Base-by-base conservation (phyloP, 306 rosid genomes). In the Cyamopsis tetragonoloba region DNA sequence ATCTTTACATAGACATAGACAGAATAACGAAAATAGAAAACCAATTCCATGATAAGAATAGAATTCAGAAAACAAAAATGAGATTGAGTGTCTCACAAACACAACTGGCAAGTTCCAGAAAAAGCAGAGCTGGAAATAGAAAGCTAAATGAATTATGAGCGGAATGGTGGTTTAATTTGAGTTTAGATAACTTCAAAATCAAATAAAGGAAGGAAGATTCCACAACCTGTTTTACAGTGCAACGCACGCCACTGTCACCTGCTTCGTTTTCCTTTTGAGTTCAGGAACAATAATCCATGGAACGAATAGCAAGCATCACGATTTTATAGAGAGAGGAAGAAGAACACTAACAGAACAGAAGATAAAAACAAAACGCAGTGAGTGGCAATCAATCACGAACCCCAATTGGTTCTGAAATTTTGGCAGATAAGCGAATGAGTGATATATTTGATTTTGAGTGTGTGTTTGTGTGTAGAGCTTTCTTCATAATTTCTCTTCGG, bases 171-270 rank as follows among this genome's bases (percentile, higher is more conserved):
- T 14, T 54, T 20, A 26, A 26, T 30, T 8, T 24, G 64, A 9
- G 65, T 28, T 54, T 13, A 34, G 44, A 23, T 57, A 49, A 42
- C 82, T 77, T 71, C 4, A 23, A 48, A 71, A 58, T 42, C 27
- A 34, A 71, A 77, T 27, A 19, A 58, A 44, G 43, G 37, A 64
- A 58, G 44, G 43, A 47, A 64, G 68, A 62, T 62, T 53, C 76
- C 53, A 13, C 22, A 48, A 51, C 37, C 37, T 24, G 35, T 63
- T 64, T 50, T 2, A 26, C 54, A 42, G 46, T 37, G 9, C 17
- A 77, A 63, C 58, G 12, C 82, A 77, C 70, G 74, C 38, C 38
- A 65, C 56, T 1, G 10, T 11, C 23, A 43, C 54, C 66, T 35
- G 24, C 64, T 75, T 67, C 0, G 22, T 17, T 24, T 38, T n/a